A percentile compares a stretch with the other conserved stretches of the same genome.
Evolutionary conservation across 108 stramenopile genomes (phyloP).

Genomic region (Fragilaria radians): DNA sequence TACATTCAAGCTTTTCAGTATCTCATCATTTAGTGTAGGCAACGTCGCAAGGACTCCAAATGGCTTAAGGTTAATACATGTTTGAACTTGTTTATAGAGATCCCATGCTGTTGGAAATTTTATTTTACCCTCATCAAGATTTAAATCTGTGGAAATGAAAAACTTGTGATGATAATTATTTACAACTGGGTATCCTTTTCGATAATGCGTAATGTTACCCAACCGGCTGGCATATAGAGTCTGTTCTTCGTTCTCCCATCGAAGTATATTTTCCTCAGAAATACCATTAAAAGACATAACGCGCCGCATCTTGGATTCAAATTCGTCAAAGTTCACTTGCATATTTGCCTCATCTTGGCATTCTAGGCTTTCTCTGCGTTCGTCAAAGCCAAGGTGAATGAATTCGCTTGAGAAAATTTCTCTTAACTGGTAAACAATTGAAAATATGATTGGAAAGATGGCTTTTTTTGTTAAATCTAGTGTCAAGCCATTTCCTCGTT

Average conservation of each 20-base stretch:
- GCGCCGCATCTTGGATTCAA: slow-evolving; percentile 16
- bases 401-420: slow-evolving; percentile 13
- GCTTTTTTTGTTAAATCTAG: slow-evolving; percentile 1
- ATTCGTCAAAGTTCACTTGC: not conserved
- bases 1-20: slow-evolving; percentile 2
- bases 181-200: slow-evolving; percentile 1
- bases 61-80: slow-evolving; percentile 6
- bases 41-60: slow-evolving; percentile 14
- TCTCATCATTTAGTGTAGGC: not conserved
- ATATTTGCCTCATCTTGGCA: slow-evolving; percentile 17
- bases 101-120: not conserved
- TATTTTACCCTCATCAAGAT: slow-evolving; percentile 8
- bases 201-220: slow-evolving; percentile 19
- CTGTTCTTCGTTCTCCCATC: slow-evolving; percentile 23
- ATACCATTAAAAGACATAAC: slow-evolving; percentile 6
- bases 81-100: slow-evolving; percentile 3
- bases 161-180: not conserved
- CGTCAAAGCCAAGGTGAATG: slow-evolving; percentile 27
- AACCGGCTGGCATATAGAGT: slow-evolving; percentile 13
- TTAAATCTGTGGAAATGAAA: slow-evolving; percentile 14
- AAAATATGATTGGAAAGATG: not conserved
- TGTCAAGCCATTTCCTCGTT: slow-evolving; percentile 2
- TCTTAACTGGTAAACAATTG: slow-evolving; percentile 10
- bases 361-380: slow-evolving; percentile 12
- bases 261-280: slow-evolving; percentile 6